Evolutionary conservation across 2,329 filamentous ascomycete genomes (phyloP).

Genomic region (Colletotrichum sojae): DNA sequence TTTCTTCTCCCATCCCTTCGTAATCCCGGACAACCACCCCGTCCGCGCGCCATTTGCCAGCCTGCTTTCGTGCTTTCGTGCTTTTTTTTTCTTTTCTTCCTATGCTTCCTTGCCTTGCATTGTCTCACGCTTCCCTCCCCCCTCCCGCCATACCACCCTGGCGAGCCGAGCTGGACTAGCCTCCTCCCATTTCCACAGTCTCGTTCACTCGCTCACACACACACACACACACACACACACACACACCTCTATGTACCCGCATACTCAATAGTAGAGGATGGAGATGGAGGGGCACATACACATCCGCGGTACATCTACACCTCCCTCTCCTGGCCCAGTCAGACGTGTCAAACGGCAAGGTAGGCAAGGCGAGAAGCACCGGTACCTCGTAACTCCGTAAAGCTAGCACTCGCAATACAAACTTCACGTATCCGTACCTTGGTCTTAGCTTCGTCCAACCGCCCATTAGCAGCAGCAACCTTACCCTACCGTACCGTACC

Average conservation of each 20-base stretch:
- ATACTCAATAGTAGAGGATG: not conserved
- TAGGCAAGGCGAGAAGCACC: not conserved
- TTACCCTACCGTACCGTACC: not conserved
- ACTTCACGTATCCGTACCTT: conserved; percentile 27
- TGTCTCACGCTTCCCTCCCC: conserved; percentile 29
- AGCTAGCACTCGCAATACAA: conserved; percentile 31
- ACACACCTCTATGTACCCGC: conserved; percentile 30
- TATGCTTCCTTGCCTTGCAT: conserved; percentile 26
- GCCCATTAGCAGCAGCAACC: not conserved
- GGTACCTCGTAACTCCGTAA: conserved; percentile 31
- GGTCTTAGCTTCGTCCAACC: conserved; percentile 4
- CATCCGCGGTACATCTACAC: conserved; percentile 9
- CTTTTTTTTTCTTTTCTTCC: conserved; percentile 15
- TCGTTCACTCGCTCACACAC: conserved; percentile 18
- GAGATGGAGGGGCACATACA: conserved; percentile 8
- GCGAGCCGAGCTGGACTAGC: conserved; percentile 36
- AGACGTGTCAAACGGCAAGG: conserved; percentile 17
- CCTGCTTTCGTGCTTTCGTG: conserved; percentile 43
- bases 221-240: not conserved
- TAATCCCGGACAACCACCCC: conserved; percentile 23
- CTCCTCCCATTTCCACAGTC: conserved; percentile 17
- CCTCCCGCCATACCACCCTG: conserved; percentile 8
- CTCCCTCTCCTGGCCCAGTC: conserved; percentile 13
- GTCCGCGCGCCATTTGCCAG: conserved; percentile 40
- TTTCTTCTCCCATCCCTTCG: conserved; percentile 20